These are phyloP conservation scores for Maudiozyma serrabonitensis DNA, from an alignment of 805 yeast genomes.

Conservation along the genomic window DNA sequence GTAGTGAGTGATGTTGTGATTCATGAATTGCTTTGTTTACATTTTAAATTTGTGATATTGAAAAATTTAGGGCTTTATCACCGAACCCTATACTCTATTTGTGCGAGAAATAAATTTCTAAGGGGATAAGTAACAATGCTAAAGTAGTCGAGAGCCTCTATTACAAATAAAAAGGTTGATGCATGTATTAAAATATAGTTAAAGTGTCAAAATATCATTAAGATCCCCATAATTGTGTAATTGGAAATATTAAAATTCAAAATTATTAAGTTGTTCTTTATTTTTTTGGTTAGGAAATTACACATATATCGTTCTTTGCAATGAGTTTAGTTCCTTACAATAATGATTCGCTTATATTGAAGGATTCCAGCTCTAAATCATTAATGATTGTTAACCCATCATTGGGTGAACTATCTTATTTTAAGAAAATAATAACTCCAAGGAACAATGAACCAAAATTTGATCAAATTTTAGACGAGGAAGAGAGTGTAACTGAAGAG, in stretches of 20 bases:
- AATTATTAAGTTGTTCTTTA: too few relatives aligned
- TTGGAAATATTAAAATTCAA: too few relatives aligned
- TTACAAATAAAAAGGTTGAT: too few relatives aligned
- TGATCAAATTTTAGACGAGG: neutral
- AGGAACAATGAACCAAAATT: neutral
- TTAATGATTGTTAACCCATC: constrained; percentile 22
- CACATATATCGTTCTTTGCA: neutral
- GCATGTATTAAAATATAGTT: too few relatives aligned
- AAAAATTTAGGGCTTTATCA: neutral
- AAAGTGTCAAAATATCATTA: too few relatives aligned
- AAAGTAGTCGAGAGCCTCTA: neutral
- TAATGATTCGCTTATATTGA: constrained; percentile 20
- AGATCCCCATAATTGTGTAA: too few relatives aligned
- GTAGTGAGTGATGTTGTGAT: too few relatives aligned
- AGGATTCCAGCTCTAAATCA: constrained; percentile 24
- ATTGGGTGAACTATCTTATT: constrained; percentile 19
- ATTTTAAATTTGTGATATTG: neutral
- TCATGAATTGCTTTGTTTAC: too few relatives aligned
- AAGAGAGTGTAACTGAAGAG: neutral
- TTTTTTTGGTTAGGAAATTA: too few relatives aligned
- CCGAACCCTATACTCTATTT: neutral
- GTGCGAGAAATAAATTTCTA: neutral
- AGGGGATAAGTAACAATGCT: neutral
- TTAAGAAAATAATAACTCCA: constrained; percentile 9
- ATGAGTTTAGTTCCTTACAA: constrained; percentile 24